phyloP scores from a whole-genome alignment of 768 basidiomycete species.

The Hypholoma fasciculare region DNA sequence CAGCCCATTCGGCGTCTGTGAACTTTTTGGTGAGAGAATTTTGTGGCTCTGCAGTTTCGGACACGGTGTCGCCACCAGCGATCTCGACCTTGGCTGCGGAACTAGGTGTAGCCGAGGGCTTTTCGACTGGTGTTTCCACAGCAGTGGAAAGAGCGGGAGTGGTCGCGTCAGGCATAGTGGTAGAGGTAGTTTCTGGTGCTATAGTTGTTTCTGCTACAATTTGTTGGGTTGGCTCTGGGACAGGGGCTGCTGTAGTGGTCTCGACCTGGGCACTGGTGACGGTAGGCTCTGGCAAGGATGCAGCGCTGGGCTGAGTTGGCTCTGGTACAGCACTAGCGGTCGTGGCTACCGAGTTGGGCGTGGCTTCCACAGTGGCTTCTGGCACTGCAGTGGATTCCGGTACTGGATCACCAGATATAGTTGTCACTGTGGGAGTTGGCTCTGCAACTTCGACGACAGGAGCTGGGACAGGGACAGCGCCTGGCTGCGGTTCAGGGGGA shows the following conservation, averaged over 20 bases:
- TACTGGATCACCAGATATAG: background rate
- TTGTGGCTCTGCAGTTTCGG: constrained; percentile 51
- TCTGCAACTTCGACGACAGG: background rate
- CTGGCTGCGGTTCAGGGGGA: constrained; percentile 6
- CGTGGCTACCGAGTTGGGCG: background rate
- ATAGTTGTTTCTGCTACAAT: background rate
- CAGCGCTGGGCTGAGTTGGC: constrained; percentile 2
- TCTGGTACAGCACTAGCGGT: background rate
- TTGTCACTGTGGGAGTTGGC: background rate
- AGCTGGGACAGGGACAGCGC: constrained; percentile 4
- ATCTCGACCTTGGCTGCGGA: constrained; percentile 10
- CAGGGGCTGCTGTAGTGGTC: constrained; percentile 5
- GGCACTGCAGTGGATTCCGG: constrained; percentile 16
- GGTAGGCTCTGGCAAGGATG: constrained; percentile 10
- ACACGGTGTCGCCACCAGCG: background rate
- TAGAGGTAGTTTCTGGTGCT: background rate
- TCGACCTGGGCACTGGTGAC: constrained; percentile 8
- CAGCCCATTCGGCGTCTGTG: constrained; percentile 70
- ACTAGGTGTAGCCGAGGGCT: constrained; percentile 1
- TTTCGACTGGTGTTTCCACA: background rate
- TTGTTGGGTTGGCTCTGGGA: background rate
- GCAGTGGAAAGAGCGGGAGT: background rate
- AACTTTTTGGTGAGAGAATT: constrained; percentile 70
- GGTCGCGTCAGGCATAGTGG: background rate
- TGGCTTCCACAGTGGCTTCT: constrained; percentile 10